phyloP scores from a whole-genome alignment of 441 rosid genomes.

The Mallotus japonicus region DNA sequence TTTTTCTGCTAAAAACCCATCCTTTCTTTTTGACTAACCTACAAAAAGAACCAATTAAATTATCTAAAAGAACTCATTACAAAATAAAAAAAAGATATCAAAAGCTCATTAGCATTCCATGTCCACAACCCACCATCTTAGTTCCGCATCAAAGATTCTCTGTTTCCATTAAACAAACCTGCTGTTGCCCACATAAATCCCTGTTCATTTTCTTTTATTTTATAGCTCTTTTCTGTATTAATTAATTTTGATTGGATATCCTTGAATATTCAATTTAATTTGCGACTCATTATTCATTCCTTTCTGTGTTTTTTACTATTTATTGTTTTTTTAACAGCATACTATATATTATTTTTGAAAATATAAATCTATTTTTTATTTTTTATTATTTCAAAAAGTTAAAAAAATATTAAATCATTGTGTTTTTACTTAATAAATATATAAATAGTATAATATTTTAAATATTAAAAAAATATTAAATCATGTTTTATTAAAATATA shows the following conservation, averaged over 20 bases:
- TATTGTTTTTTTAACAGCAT: no score
- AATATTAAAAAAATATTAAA: no score
- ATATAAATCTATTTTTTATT: background rate
- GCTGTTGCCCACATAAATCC: background rate
- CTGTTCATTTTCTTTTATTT: background rate
- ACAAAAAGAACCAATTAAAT: background rate
- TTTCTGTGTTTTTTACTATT: no score
- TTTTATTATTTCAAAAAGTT: no score
- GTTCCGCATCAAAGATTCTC: background rate
- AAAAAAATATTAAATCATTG: no score
- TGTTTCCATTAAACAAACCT: background rate
- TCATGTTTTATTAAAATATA: no score
- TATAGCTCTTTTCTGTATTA: background rate
- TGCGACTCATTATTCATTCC: no score
- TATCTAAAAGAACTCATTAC: background rate
- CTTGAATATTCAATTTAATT: background rate
- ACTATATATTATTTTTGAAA: background rate
- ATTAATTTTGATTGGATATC: background rate
- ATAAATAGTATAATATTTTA: no score
- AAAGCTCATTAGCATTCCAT: background rate
- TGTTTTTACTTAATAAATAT: no score
- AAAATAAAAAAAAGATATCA: background rate
- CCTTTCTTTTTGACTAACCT: constrained; percentile 1
- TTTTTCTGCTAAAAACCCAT: background rate
- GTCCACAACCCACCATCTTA: background rate